Percentiles rank a stretch among this genome's conserved stretches.
Conservation (phyloP, 139 green algal species). For the Raphidocelis subcapitata region DNA sequence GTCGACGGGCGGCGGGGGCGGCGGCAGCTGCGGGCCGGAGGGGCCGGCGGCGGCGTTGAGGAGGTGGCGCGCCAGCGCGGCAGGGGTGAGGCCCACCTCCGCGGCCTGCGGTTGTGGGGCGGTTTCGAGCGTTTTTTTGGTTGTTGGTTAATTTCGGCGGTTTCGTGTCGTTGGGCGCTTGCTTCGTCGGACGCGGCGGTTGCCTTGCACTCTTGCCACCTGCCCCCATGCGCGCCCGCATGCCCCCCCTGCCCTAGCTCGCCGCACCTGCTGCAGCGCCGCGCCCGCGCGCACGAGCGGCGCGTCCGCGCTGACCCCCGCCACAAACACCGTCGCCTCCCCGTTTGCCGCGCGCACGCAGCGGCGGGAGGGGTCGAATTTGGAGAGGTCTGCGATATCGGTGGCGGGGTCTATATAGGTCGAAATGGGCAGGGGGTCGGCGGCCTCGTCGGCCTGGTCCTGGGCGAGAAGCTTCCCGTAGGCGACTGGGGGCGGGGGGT, state of each 20-base stretch:
- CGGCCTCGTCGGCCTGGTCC: not conserved
- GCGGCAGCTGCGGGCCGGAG: not conserved
- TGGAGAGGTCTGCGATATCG: too few relatives aligned
- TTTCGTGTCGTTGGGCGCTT: too few relatives aligned
- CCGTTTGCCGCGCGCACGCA: conserved; percentile 15
- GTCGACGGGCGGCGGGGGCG: not conserved
- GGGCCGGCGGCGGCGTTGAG: conserved; percentile 38
- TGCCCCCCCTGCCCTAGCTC: too few relatives aligned
- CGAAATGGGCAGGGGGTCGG: not conserved
- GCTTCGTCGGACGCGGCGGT: too few relatives aligned
- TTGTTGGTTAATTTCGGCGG: too few relatives aligned
- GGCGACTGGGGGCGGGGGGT: not conserved
- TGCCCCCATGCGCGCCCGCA: too few relatives aligned
- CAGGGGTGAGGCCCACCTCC: conserved; percentile 63
- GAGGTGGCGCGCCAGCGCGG: conserved; percentile 59
- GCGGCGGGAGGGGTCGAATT: not conserved
- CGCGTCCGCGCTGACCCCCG: conserved; percentile 33
- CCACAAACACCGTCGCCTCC: conserved; percentile 45
- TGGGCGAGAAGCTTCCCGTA: not conserved
- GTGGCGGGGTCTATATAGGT: too few relatives aligned
- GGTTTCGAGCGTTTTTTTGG: conserved; percentile 44
- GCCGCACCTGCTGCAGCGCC: conserved; percentile 18
- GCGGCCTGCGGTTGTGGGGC: conserved; percentile 62
- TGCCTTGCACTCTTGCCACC: too few relatives aligned
- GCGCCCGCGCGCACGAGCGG: conserved; percentile 23